phyloP scores from a whole-genome alignment of 225 moss, liverwort and hornwort genomes.

The Climacium dendroides region DNA sequence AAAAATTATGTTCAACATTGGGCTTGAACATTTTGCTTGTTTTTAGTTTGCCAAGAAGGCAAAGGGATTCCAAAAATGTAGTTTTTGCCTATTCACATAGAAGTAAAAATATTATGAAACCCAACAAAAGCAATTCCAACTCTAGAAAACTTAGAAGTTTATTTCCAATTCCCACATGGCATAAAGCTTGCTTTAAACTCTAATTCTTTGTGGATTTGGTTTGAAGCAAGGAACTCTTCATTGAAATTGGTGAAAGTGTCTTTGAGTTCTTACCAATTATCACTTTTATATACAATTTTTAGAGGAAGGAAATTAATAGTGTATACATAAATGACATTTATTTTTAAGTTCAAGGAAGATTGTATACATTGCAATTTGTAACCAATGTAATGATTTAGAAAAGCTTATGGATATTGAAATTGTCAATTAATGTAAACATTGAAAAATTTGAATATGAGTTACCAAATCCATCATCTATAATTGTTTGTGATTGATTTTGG shows the following conservation, averaged over 20 bases:
- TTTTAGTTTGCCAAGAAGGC: background rate
- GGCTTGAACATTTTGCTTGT: background rate
- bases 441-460: background rate
- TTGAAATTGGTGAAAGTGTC: background rate
- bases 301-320: background rate
- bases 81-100: background rate
- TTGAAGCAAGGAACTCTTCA: background rate
- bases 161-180: no score
- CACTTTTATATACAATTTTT: no score
- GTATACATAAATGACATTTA: background rate
- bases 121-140: no score
- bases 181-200: no score
- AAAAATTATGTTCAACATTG: background rate
- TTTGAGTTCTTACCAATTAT: background rate
- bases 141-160: no score
- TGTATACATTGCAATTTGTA: accelerated
- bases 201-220: accelerated
- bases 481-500: background rate
- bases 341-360: background rate
- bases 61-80: background rate
- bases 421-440: background rate
- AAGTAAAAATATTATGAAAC: no score
- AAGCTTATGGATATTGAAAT: background rate
- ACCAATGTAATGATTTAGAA: background rate
- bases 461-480: background rate